phyloP scores from a whole-genome alignment of 2,329 filamentous ascomycete species.

The Epichloe sp. region DNA sequence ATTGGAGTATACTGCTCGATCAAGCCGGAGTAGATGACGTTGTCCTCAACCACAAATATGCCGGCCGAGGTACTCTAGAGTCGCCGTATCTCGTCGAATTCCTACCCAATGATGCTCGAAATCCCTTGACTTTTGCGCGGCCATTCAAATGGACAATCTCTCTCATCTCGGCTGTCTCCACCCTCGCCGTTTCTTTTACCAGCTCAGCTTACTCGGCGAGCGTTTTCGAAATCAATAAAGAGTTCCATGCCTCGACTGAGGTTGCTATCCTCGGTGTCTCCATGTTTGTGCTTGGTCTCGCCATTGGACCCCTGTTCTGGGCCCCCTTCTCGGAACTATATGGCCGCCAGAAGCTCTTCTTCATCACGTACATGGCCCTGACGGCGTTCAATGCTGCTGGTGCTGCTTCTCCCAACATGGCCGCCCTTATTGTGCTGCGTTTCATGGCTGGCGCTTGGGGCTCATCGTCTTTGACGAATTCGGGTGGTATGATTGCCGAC shows the following conservation, averaged over 20 bases:
- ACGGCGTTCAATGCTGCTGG: constrained; percentile 49
- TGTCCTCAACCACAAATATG: constrained; percentile 42
- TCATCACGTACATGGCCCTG: constrained; percentile 42
- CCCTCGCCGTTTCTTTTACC: constrained; percentile 56
- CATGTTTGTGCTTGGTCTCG: constrained; percentile 50
- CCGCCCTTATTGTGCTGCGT: constrained; percentile 50
- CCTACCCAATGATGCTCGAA: constrained; percentile 51
- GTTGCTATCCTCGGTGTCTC: constrained; percentile 50
- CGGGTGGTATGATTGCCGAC: constrained; percentile 50
- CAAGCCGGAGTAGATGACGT: constrained; percentile 44
- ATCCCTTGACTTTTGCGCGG: constrained; percentile 47
- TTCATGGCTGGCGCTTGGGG: constrained; percentile 55
- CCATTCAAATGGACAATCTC: constrained; percentile 54
- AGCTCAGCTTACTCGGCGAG: constrained; percentile 55
- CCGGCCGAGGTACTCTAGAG: constrained; percentile 49
- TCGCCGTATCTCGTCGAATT: constrained; percentile 59
- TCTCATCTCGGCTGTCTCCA: constrained; percentile 48
- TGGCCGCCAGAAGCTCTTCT: constrained; percentile 46
- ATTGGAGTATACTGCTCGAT: constrained; percentile 42
- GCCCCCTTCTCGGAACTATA: constrained; percentile 53
- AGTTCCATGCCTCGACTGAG: constrained; percentile 39
- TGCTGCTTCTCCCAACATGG: constrained; percentile 43
- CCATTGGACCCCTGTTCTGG: constrained; percentile 50
- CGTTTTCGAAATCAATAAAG: constrained; percentile 35
- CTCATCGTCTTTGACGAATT: constrained; percentile 48